These are phyloP conservation scores for Trichosanthes cucumerina DNA, from an alignment of 306 rosid species.

Conservation along the genomic window DNA sequence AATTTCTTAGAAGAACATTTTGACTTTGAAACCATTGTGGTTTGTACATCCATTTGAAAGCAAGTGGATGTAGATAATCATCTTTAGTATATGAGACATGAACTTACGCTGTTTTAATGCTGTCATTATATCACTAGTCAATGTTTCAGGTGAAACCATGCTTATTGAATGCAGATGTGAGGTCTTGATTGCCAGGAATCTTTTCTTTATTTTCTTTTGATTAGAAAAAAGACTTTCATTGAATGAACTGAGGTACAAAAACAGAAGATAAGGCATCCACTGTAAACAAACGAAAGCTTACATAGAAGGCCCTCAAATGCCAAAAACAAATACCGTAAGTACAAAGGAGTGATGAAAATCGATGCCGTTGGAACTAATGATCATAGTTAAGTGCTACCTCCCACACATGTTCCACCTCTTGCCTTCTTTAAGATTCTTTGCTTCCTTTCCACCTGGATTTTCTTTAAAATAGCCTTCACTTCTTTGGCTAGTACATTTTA, in stretches of 20 bases:
- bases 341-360: not conserved
- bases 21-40: not conserved
- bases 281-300: not conserved
- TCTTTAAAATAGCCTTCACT: not conserved
- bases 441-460: not conserved
- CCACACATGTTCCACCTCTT: not conserved
- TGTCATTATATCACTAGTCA: not conserved
- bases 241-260: not conserved
- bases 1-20: not conserved
- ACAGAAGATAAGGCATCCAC: not conserved
- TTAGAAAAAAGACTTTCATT: not conserved
- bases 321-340: not conserved
- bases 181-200: not conserved
- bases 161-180: not conserved
- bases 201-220: not conserved
- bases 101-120: not conserved
- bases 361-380: not conserved
- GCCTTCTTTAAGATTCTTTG: not conserved
- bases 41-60: no score
- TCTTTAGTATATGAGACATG: not conserved
- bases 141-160: not conserved
- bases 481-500: not conserved
- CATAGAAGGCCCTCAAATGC: not conserved
- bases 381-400: not conserved
- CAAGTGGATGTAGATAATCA: no score